Conservation (phyloP, 441 rosid species). For the Populus hybrid region DNA sequence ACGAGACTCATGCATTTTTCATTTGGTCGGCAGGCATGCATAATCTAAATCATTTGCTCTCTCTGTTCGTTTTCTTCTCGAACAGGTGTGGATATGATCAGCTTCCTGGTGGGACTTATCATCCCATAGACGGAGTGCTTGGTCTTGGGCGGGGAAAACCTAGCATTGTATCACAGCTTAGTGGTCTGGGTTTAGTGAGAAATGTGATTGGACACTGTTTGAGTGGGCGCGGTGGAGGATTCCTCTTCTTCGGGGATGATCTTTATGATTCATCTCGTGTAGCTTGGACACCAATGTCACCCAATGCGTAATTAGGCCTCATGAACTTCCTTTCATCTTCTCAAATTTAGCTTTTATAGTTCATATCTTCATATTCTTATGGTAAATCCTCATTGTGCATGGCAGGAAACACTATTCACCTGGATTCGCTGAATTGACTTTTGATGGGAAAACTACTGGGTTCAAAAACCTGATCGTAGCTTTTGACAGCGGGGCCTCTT, state of each 20-base stretch:
- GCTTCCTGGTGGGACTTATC: slow-evolving; percentile 52
- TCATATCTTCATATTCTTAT: slow-evolving; percentile 1
- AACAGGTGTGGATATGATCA: slow-evolving; percentile 92
- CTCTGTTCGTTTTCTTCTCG: neutral
- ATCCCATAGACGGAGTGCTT: slow-evolving; percentile 86
- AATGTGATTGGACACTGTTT: slow-evolving; percentile 92
- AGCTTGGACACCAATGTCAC: slow-evolving; percentile 74
- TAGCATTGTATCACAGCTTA: slow-evolving; percentile 79
- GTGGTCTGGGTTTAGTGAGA: slow-evolving; percentile 55
- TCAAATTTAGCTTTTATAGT: neutral
- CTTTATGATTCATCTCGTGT: slow-evolving; percentile 65
- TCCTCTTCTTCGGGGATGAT: slow-evolving; percentile 83
- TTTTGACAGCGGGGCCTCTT: slow-evolving; percentile 87
- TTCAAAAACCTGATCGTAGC: slow-evolving; percentile 39
- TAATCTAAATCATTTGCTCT: neutral
- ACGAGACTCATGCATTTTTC: neutral
- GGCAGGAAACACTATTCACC: slow-evolving; percentile 74
- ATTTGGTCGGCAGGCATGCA: neutral
- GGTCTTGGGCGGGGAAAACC: slow-evolving; percentile 90
- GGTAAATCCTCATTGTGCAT: slow-evolving; percentile 4
- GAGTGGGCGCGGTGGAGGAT: slow-evolving; percentile 81
- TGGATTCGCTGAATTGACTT: slow-evolving; percentile 58
- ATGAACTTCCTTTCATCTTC: neutral
- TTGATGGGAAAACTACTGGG: slow-evolving; percentile 56
- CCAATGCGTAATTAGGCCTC: slow-evolving; percentile 45